phyloP scores from a whole-genome alignment of 139 green algal species.

The Dunaliella sp. region DNA sequence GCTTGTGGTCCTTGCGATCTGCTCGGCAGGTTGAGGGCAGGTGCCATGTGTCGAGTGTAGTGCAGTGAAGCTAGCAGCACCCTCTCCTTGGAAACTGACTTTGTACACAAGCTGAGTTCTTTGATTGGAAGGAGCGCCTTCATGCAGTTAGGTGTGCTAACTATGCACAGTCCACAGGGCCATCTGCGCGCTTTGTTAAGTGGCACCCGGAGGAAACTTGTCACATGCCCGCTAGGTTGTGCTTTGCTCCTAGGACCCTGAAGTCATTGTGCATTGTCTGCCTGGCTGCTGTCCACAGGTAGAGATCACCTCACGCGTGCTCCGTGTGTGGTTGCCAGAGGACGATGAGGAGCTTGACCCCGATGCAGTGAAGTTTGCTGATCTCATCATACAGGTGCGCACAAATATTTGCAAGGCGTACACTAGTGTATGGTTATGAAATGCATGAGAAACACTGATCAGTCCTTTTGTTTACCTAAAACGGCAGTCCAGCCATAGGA shows the following conservation, averaged over 20 bases:
- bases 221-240: too few species aligned
- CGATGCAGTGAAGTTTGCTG: slow-evolving; percentile 31
- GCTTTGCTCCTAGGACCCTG: neutral
- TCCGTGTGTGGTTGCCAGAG: slow-evolving; percentile 41
- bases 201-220: too few species aligned
- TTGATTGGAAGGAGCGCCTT: neutral
- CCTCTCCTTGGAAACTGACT: neutral
- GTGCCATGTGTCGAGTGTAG: neutral
- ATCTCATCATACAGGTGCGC: slow-evolving; percentile 34
- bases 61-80: neutral
- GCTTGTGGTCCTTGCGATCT: too few species aligned
- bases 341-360: slow-evolving; percentile 37
- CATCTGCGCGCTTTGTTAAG: too few species aligned
- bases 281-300: slow-evolving; percentile 11
- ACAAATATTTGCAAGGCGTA: too few species aligned
- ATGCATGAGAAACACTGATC: neutral
- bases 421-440: too few species aligned
- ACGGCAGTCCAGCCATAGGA: too few species aligned
- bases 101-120: neutral
- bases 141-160: neutral
- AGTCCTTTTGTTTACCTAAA: too few species aligned
- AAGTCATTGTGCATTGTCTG: neutral
- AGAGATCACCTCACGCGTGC: slow-evolving; percentile 41
- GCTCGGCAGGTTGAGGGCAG: too few species aligned
- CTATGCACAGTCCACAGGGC: neutral